Percentiles rank a stretch among this genome's conserved stretches.
These are phyloP conservation scores for Rhizopogon parksii DNA, from an alignment of 1,284 basidiomycete species.

Conservation along the genomic window DNA sequence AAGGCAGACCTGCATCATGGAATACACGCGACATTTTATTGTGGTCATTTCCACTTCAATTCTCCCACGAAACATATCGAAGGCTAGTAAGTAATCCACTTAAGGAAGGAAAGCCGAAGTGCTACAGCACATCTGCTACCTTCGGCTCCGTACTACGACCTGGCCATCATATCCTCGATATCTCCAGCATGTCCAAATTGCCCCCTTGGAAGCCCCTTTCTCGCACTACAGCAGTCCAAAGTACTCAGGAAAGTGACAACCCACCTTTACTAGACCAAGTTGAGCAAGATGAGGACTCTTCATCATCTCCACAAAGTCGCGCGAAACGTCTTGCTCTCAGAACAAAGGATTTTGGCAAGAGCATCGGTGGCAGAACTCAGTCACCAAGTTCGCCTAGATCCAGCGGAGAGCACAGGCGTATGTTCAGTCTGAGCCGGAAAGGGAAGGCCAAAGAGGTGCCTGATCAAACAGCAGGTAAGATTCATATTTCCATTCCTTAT, in stretches of 20 bases:
- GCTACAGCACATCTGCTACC: not conserved
- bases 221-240: conserved; percentile 14
- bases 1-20: conserved; percentile 9
- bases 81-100: too few relatives aligned
- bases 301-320: conserved; percentile 39
- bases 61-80: conserved; percentile 7
- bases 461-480: conserved; percentile 25
- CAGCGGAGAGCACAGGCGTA: conserved; percentile 39
- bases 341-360: conserved; percentile 53
- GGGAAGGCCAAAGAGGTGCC: conserved; percentile 40
- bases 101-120: too few relatives aligned
- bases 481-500: conserved; percentile 6
- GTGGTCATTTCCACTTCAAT: not conserved
- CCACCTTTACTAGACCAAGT: conserved; percentile 9
- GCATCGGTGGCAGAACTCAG: conserved; percentile 36
- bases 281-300: conserved; percentile 27
- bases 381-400: conserved; percentile 26
- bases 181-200: conserved; percentile 22
- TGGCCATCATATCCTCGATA: not conserved
- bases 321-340: conserved; percentile 41
- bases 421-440: conserved; percentile 52
- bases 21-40: conserved; percentile 7
- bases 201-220: conserved; percentile 20
- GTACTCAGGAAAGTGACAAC: conserved; percentile 13
- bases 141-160: not conserved